Base-by-base conservation (phyloP, 2,329 filamentous ascomycete genomes). In the Aspergillus arachidicola region DNA sequence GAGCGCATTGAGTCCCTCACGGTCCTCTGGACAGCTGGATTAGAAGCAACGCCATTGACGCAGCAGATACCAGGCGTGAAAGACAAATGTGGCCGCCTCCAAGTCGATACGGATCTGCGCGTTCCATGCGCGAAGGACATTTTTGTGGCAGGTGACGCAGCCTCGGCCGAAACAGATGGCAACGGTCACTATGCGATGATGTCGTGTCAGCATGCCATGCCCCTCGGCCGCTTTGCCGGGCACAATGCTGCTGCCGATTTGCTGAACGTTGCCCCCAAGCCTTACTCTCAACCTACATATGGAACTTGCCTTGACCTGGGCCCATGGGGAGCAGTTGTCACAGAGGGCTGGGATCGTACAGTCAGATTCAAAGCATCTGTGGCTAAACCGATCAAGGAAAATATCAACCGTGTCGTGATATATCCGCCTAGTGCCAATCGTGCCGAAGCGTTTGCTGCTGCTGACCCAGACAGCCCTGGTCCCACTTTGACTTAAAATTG, bases 171-270 rank as follows among this genome's bases (percentile, higher is more conserved):
- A 6, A 63, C 68, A 12, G 70, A 73, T 36, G 57, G 57, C 0
- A 46, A 72, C 0, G 74, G 73, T 2, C 68, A 78, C 41, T 41
- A 70, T 21, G 68, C 74, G 1, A 53, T 79, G 21, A 80, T 79
- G 75, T 79, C 74, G 1, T 81, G 79, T 60, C 79, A 81, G 64
- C 79, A 81, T 57, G 79, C 78, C 2, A 56, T 74, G 19, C 46
- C 66, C 1, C 70, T 80, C 1, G 79, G 38, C 4, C 76, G 77
- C 1, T 60, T 74, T 2, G 69, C 75, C 0, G 75, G 77, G 0
- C 59, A 79, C 48, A 79, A 78, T 60, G 74, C 75, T 0, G 74
- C 75, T 1, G 75, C 75, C 6, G 73, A 77, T 30, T 62, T 81
- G 0, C 69, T 81, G 0, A 64, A 62, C 1, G 60, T 72, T 14